Evolutionary conservation across 2,329 filamentous ascomycete genomes (phyloP).

Genomic region (Epichloe glyceriae): DNA sequence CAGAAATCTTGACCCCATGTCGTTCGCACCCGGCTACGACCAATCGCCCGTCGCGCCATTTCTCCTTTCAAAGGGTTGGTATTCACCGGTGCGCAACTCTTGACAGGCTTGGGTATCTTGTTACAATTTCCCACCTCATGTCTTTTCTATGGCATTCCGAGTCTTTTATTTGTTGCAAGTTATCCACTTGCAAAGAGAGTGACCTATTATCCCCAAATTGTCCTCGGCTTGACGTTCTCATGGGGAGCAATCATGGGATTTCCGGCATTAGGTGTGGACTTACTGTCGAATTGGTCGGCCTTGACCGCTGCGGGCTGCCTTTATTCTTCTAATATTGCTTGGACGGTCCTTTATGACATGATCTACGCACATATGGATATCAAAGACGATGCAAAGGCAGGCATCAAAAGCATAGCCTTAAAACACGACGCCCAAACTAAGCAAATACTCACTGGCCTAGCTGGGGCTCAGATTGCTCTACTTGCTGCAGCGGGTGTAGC

Average conservation of each 20-base stretch:
- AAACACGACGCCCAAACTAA: constrained; percentile 70
- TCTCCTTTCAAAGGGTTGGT: constrained; percentile 57
- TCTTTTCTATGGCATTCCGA: constrained; percentile 66
- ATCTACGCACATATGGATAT: constrained; percentile 91
- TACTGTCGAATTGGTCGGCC: constrained; percentile 51
- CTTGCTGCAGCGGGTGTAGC: constrained; percentile 57
- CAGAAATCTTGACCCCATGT: constrained; percentile 73
- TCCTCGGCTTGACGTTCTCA: constrained; percentile 74
- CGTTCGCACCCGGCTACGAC: constrained; percentile 59
- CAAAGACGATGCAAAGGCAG: constrained; percentile 71
- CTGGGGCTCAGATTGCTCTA: constrained; percentile 53
- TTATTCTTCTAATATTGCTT: constrained; percentile 68
- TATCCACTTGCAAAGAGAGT: constrained; percentile 80
- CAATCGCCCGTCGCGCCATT: constrained; percentile 68
- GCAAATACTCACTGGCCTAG: constrained; percentile 57
- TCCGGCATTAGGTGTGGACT: constrained; percentile 64
- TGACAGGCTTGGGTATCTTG: constrained; percentile 60
- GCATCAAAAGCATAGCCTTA: constrained; percentile 78
- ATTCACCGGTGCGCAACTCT: constrained; percentile 62
- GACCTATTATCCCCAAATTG: constrained; percentile 76
- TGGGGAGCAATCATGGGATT: constrained; percentile 87
- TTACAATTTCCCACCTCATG: constrained; percentile 64
- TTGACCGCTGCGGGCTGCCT: constrained; percentile 53
- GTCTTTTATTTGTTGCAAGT: constrained; percentile 55
- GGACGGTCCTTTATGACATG: constrained; percentile 86